Evolutionary conservation across 441 rosid genomes (phyloP).

Genomic region (Adansonia rubrostipa): DNA sequence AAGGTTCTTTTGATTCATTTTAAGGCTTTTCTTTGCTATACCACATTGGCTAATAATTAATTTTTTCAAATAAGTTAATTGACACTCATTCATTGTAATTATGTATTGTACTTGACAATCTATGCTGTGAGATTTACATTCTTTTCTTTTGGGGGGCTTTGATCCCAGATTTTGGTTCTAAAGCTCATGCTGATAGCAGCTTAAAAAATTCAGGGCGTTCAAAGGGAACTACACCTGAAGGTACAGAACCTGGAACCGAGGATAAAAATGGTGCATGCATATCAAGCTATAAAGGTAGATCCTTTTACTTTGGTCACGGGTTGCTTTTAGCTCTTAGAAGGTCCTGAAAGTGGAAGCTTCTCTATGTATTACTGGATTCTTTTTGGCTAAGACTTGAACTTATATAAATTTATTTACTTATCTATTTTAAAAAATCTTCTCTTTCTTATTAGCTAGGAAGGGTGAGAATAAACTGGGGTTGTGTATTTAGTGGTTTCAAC

Average conservation of each 20-base stretch:
- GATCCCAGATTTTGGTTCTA: slow-evolving; percentile 48
- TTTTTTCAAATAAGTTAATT: background rate
- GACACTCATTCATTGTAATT: slow-evolving; percentile 9
- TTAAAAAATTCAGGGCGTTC: slow-evolving; percentile 32
- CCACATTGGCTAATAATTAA: background rate
- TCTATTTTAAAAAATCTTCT: background rate
- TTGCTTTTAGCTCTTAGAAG: background rate
- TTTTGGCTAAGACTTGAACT: background rate
- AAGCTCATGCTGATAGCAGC: slow-evolving; percentile 41
- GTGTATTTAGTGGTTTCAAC: background rate
- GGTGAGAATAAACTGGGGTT: slow-evolving; percentile 9
- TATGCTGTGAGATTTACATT: background rate
- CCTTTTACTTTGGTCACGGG: background rate
- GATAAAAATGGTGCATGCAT: slow-evolving; percentile 37
- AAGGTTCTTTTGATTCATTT: background rate
- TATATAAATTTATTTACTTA: background rate
- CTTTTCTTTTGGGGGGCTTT: slow-evolving; percentile 20
- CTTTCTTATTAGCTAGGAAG: slow-evolving; percentile 2
- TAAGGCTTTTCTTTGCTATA: background rate
- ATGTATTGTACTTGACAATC: background rate
- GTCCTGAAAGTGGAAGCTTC: background rate
- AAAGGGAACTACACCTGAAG: slow-evolving; percentile 33
- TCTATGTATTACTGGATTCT: background rate
- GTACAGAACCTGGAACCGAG: slow-evolving; percentile 38
- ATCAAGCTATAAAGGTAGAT: slow-evolving; percentile 51